Evolutionary conservation across 2,329 filamentous ascomycete genomes (phyloP).

Genomic region (Monilinia polystroma): DNA sequence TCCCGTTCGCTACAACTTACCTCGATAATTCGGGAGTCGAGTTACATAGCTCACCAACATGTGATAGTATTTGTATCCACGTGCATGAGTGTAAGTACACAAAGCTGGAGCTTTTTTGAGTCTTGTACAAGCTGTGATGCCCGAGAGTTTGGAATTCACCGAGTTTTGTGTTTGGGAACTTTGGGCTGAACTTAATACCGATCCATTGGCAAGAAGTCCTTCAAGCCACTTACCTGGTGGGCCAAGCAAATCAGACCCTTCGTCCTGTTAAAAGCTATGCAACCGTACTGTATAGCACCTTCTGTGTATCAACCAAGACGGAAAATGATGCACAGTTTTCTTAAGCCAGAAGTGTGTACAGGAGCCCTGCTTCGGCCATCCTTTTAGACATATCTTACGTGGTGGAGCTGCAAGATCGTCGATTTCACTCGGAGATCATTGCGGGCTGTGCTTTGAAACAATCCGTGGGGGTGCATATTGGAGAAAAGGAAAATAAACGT

Average conservation of each 20-base stretch:
- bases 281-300: constrained; percentile 1
- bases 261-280: constrained; percentile 1
- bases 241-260: constrained; percentile 7
- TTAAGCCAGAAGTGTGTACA: background rate
- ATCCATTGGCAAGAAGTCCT: background rate
- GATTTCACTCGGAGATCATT: constrained; percentile 20
- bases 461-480: constrained; percentile 17
- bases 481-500: constrained; percentile 16
- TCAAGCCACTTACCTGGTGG: background rate
- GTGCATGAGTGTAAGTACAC: constrained; percentile 10
- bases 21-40: constrained; percentile 7
- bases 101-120: background rate
- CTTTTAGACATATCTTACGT: background rate
- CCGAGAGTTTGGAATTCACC: constrained; percentile 17
- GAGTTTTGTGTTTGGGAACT: constrained; percentile 6
- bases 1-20: constrained; percentile 2
- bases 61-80: constrained; percentile 15
- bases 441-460: constrained; percentile 23
- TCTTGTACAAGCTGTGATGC: constrained; percentile 17
- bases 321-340: background rate
- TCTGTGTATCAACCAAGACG: constrained; percentile 1
- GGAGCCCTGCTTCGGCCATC: background rate
- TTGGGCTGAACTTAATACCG: constrained; percentile 16
- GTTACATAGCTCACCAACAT: constrained; percentile 16
- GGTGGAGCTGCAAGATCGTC: constrained; percentile 17